Evolutionary conservation across 106 monocot species (phyloP).

Genomic region (Apostasia shenzhenica): DNA sequence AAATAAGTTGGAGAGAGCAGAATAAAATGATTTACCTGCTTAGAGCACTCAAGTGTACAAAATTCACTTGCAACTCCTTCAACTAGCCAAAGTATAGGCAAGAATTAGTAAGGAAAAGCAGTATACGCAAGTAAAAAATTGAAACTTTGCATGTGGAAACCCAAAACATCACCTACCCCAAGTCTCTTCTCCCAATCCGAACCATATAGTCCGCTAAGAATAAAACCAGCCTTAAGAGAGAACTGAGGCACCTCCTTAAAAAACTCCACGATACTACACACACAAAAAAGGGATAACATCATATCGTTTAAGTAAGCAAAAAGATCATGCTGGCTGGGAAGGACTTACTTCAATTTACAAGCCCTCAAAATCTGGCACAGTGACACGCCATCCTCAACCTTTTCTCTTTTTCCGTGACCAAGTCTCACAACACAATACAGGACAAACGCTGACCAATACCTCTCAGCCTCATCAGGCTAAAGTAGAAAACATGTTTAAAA

Average conservation of each 20-base stretch:
- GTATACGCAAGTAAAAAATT: not conserved
- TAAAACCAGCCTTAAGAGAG: constrained; percentile 60
- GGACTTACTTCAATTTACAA: constrained; percentile 55
- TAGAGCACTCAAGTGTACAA: constrained; percentile 73
- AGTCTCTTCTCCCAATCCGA: constrained; percentile 85
- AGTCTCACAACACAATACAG: constrained; percentile 69
- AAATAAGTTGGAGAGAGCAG: no score
- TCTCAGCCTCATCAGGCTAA: constrained; percentile 84
- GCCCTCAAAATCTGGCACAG: constrained; percentile 71
- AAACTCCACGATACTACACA: constrained; percentile 65
- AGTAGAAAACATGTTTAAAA: not conserved
- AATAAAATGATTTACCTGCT: constrained; percentile 42
- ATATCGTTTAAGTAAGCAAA: not conserved
- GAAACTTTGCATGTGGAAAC: not conserved
- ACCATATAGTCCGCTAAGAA: constrained; percentile 58
- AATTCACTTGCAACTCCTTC: constrained; percentile 76
- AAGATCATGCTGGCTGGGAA: not conserved
- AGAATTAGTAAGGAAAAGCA: constrained; percentile 8
- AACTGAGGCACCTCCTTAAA: constrained; percentile 95
- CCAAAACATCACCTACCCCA: constrained; percentile 42
- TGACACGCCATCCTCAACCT: constrained; percentile 29
- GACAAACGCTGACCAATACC: constrained; percentile 73
- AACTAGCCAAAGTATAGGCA: constrained; percentile 20
- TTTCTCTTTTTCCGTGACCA: constrained; percentile 24
- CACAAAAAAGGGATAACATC: constrained; percentile 2